Evolutionary conservation across 2,329 filamentous ascomycete species (phyloP).

Genomic region (Fusarium buharicum): DNA sequence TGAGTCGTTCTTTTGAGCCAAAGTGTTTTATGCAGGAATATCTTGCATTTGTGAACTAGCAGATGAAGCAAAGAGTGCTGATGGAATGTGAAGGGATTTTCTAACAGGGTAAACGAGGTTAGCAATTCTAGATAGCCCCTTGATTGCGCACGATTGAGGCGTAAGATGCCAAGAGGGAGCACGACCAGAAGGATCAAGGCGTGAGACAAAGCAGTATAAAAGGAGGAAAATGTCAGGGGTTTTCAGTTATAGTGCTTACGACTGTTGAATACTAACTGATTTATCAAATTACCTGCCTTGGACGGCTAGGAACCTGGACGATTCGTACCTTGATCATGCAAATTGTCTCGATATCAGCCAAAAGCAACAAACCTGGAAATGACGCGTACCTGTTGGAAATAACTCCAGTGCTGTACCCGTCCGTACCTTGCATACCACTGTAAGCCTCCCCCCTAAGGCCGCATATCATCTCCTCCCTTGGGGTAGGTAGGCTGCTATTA

Average conservation of each 20-base stretch:
- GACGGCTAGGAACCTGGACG: too few species aligned
- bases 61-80: background rate
- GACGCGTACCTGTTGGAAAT: too few species aligned
- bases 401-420: too few species aligned
- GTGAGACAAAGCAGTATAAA: background rate
- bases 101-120: too few species aligned
- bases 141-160: too few species aligned
- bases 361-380: background rate
- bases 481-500: background rate
- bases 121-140: too few species aligned
- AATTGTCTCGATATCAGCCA: background rate
- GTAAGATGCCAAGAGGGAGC: background rate
- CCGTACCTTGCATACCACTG: background rate
- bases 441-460: conserved; percentile 23
- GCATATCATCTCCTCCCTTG: conserved; percentile 14
- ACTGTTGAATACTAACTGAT: too few species aligned
- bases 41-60: too few species aligned
- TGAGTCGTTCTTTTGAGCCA: conserved; percentile 40
- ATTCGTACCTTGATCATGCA: too few species aligned
- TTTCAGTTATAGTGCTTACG: background rate
- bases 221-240: background rate
- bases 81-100: conserved; percentile 12
- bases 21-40: background rate
- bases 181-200: background rate
- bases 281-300: too few species aligned